Evolutionary conservation across 768 basidiomycete genomes (phyloP), one percentile per base, ranked within the genome.

Genomic region (Russula abietina): DNA sequence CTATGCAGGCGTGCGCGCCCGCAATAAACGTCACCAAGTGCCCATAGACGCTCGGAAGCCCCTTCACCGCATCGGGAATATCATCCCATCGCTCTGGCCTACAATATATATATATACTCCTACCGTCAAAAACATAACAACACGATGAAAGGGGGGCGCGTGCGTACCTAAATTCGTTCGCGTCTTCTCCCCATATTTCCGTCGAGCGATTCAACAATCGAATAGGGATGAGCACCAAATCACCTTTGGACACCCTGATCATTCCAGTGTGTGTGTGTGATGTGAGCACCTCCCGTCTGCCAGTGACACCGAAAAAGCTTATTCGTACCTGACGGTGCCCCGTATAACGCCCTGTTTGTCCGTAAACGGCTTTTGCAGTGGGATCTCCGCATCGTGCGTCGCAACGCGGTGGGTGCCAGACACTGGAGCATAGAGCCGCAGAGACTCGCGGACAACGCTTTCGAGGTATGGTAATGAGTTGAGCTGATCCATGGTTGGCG

Each of bases 181-280:
- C 75, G 49, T 76, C 75, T 19, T 68, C 67, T 11, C 75, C 75
- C 71, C 73, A 76, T 9, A 76, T 56, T 33, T 64, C 68, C 16
- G 65, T 68, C 12, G 70, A 65, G 11, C 68, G 67, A 45, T 75
- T 72, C 43, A 73, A 49, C 11, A 59, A 16, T n/a, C 60, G 49
- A 45, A 74, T 69, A 17, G 72, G 68, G 28, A 74, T 58, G n/a
- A 33, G 8, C 17, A 74, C 46, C 1, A 26, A 12, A 30, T 70
- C 69, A 14, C 69, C 69, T 30, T 66, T 58, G 12, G 61, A 45
- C 3, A 67, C 46, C 45, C 67, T 66, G 46, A 26, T n/a, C 52
- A 43, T n/a, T 14, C 4, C 2, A n/a, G 4, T 48, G 48, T n/a
- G n/a, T n/a, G n/a, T n/a, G n/a, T n/a, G n/a, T n/a, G 4, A 14